Percentiles rank a stretch among this genome's conserved stretches.
phyloP scores from a whole-genome alignment of 352 stramenopile species.

The Phytophthora pistaciae region DNA sequence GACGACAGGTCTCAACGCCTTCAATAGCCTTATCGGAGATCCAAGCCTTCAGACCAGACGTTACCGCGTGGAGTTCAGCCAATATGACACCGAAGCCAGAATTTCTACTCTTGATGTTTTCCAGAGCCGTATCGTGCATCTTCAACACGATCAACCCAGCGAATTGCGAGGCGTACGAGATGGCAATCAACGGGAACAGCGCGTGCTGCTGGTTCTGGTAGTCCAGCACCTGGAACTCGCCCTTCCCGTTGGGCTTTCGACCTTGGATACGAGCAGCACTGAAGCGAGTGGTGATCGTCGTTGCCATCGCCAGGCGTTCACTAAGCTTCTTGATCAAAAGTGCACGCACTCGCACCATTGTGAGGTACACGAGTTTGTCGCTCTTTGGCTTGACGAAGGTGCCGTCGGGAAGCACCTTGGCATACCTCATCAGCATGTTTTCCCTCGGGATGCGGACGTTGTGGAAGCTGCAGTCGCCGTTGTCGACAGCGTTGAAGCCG shows the following conservation, averaged over 20 bases:
- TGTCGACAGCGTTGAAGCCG: neutral
- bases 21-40: neutral
- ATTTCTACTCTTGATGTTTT: neutral
- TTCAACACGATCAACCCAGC: neutral
- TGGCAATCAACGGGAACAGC: neutral
- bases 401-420: neutral
- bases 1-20: neutral
- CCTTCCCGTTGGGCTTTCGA: neutral
- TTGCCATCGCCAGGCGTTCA: neutral
- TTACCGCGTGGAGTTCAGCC: neutral
- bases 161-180: neutral
- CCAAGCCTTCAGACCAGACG: constrained; percentile 1
- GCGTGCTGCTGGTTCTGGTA: neutral
- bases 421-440: neutral
- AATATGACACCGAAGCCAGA: neutral
- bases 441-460: neutral
- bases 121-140: neutral
- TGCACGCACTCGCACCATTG: neutral
- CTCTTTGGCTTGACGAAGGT: neutral
- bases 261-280: neutral
- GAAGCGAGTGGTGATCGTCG: neutral
- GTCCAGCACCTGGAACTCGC: neutral
- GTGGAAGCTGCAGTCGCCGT: neutral
- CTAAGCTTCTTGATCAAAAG: neutral
- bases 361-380: neutral